These are phyloP conservation scores for Anisogramma anomala DNA, from an alignment of 2,329 filamentous ascomycete species.

Conservation along the genomic window DNA sequence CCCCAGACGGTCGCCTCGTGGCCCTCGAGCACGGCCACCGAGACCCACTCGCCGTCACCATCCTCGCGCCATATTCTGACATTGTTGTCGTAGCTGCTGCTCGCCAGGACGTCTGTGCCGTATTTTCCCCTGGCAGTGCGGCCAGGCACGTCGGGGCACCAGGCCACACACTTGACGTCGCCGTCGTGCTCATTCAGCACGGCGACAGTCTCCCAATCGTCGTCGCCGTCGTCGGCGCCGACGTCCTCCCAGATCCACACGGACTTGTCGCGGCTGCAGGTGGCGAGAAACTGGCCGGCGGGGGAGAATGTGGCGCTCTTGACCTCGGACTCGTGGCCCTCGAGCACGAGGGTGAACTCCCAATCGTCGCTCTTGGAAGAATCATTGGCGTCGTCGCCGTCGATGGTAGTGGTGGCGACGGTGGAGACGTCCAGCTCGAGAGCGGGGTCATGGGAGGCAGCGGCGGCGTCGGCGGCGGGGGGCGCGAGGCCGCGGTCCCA, in stretches of 20 bases:
- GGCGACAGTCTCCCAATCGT: conserved; percentile 94
- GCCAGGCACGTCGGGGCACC: conserved; percentile 62
- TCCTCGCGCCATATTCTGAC: conserved; percentile 85
- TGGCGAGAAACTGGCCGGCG: conserved; percentile 69
- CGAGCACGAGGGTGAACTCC: conserved; percentile 83
- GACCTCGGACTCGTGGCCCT: conserved; percentile 92
- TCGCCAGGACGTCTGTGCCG: conserved; percentile 64
- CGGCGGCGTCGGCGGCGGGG: conserved; percentile 29
- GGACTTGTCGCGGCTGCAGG: conserved; percentile 82
- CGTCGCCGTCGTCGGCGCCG: conserved; percentile 58
- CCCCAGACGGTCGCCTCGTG: conserved; percentile 87
- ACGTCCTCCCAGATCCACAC: conserved; percentile 99
- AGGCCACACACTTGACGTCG: conserved; percentile 87
- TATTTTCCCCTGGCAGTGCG: conserved; percentile 36
- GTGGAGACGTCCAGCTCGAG: conserved; percentile 34
- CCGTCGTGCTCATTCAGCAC: conserved; percentile 90
- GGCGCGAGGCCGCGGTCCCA: too few species aligned
- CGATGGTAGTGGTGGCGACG: conserved; percentile 21
- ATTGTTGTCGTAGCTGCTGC: conserved; percentile 88
- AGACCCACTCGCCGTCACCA: conserved; percentile 80
- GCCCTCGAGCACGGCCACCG: conserved; percentile 68
- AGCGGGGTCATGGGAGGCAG: conserved; percentile 13
- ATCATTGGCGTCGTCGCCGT: conserved; percentile 22
- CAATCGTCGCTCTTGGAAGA: conserved; percentile 57
- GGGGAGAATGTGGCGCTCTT: conserved; percentile 67